phyloP scores from a whole-genome alignment of 2,329 filamentous ascomycete genomes.

The Diaporthe amygdali region DNA sequence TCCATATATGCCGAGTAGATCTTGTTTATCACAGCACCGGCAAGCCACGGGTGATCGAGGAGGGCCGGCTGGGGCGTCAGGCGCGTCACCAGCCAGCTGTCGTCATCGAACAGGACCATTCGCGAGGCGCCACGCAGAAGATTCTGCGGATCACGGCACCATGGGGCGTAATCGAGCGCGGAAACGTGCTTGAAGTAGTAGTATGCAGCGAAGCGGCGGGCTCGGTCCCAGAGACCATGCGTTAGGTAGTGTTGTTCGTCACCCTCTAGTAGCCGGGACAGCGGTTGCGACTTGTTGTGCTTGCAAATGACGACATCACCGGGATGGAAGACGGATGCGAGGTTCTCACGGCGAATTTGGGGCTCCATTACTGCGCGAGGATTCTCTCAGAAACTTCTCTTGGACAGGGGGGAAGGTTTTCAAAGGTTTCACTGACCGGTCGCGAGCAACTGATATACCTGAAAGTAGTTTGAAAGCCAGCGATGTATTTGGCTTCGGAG shows the following conservation, averaged over 20 bases:
- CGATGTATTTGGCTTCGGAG: neutral
- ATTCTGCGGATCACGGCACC: neutral
- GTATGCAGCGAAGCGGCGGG: neutral
- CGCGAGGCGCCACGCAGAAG: neutral
- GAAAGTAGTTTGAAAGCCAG: too few relatives aligned
- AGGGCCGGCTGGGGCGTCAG: neutral
- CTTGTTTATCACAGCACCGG: neutral
- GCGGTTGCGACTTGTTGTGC: neutral
- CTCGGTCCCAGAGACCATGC: neutral
- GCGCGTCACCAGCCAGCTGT: neutral
- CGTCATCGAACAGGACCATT: neutral
- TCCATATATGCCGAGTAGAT: neutral
- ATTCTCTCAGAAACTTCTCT: neutral
- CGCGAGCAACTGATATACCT: too few relatives aligned
- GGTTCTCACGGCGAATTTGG: neutral
- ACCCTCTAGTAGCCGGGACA: neutral
- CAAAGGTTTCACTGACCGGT: too few relatives aligned
- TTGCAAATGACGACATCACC: neutral
- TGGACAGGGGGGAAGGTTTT: neutral
- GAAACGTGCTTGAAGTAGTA: neutral
- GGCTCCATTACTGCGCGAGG: neutral
- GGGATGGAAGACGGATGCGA: neutral
- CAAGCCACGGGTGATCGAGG: neutral
- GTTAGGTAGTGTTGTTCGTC: neutral
- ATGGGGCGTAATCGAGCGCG: neutral